A percentile compares a stretch with the other conserved stretches of the same genome.
Conservation (phyloP, 2,329 filamentous ascomycete species). For the Pestalotiopsis sp. region DNA sequence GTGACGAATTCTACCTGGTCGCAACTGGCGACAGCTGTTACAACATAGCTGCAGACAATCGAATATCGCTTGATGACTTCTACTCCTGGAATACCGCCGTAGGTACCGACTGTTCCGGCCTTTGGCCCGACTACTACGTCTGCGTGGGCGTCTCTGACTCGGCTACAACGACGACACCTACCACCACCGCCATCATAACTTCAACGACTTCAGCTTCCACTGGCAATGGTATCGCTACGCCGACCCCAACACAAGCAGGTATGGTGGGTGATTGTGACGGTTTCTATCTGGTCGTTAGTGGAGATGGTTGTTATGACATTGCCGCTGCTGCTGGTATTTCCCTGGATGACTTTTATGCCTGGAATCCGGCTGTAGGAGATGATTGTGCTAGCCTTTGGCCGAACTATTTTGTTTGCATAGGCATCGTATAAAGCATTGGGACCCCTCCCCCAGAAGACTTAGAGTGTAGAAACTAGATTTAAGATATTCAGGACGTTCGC, state of each 20-base stretch:
- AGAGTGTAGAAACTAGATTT: no score
- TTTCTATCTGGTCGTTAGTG: no score
- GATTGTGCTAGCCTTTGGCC: no score
- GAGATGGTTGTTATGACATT: no score
- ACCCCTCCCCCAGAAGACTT: no score
- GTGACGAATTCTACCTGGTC: background rate
- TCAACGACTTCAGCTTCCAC: background rate
- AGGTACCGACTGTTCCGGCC: background rate
- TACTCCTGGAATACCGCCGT: background rate
- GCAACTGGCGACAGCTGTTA: background rate
- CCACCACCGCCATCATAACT: background rate
- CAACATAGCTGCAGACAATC: background rate
- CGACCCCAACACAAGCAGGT: background rate
- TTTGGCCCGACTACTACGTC: background rate
- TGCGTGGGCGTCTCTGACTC: background rate
- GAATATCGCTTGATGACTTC: background rate
- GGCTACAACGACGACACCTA: background rate
- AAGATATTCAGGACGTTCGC: no score
- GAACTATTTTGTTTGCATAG: no score
- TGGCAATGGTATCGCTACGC: background rate
- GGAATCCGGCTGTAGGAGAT: no score
- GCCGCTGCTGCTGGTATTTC: no score
- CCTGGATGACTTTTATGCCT: no score
- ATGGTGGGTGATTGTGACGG: background rate
- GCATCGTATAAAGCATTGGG: no score